Conservation (phyloP, 2,329 filamentous ascomycete species). For the Pyricularia pennisetigena region DNA sequence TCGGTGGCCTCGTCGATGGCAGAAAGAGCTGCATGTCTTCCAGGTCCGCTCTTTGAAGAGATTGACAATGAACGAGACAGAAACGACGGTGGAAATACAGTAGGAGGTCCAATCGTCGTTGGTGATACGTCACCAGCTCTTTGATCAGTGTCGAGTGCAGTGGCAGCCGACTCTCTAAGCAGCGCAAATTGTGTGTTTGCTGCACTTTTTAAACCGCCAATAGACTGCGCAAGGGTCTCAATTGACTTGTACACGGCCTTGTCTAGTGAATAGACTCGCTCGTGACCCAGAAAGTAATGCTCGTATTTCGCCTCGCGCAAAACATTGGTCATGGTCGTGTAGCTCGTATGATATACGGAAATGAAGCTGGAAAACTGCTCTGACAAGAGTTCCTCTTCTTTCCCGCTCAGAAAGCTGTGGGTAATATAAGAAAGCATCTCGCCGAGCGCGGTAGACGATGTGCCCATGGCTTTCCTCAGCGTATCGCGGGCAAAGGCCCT, state of each 20-base stretch:
- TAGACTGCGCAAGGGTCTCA: constrained; percentile 75
- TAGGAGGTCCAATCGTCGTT: constrained; percentile 9
- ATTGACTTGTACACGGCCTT: constrained; percentile 74
- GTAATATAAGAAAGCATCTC: constrained; percentile 78
- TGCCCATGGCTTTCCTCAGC: constrained; percentile 63
- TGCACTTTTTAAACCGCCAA: constrained; percentile 83
- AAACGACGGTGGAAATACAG: neutral
- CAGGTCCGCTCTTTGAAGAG: constrained; percentile 28
- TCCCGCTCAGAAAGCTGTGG: constrained; percentile 72
- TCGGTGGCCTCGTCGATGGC: constrained; percentile 55
- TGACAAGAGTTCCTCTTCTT: constrained; percentile 65
- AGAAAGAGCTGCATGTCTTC: constrained; percentile 38
- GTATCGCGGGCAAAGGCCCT: constrained; percentile 67
- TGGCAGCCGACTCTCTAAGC: constrained; percentile 49
- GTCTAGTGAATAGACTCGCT: constrained; percentile 70
- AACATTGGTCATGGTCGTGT: constrained; percentile 63
- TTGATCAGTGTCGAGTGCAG: neutral
- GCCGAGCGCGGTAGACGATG: constrained; percentile 64
- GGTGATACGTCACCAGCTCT: neutral
- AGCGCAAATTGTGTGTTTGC: constrained; percentile 83
- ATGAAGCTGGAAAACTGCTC: constrained; percentile 53
- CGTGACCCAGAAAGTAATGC: constrained; percentile 72
- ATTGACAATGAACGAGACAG: constrained; percentile 17
- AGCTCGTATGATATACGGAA: constrained; percentile 54
- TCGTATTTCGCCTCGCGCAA: constrained; percentile 82